Base-by-base conservation (phyloP, 139 green algal genomes). In the Deuterostichococcus epilithicus region DNA sequence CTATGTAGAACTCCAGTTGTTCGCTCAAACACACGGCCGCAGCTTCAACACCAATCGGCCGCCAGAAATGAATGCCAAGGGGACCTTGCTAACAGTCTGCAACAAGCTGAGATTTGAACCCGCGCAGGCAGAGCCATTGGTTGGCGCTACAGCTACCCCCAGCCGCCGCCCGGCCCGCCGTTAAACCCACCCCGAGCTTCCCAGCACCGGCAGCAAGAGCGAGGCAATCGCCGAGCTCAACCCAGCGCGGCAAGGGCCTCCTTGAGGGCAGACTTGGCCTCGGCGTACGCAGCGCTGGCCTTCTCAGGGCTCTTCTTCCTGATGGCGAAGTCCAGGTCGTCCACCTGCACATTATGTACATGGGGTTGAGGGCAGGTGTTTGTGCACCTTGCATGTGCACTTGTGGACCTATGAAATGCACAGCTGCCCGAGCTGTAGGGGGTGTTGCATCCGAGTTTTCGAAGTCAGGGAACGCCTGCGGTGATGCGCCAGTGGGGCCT, bases 321-420 rank as follows among this genome's bases (percentile, higher is more conserved):
- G 77, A 98, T 85, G 38, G 88, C 76, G 70, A 92, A 92, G 86
- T 98, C 94, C 42, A 97, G 87, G 30, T 87, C 83, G 78, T 95
- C 90, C 58, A 93, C 87, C 85, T 90, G 84, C 13, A 66, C 2
- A 78, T 15, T 0, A 32, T 30, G 36, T 28, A 37, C 2, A 30
- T 3, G 20, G 0, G n/a, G 25, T 8, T 13, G 20, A 63, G n/a
- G 18, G 30, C 0, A 37, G 44, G 22, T 60, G 13, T 1, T 69
- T 18, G 37, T 67, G 18, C 28, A 44, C 0, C 10, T 32, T 42
- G 0, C 1, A 25, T 36, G 23, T 58, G 36, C 10, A 23, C 26
- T 30, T 58, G 26, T 74, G 69, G 38, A 18, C 35, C 3, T 4
- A 67, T 47, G 36, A 1, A 3, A 30, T 37, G 37, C 36, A 76